A percentile compares a stretch with the other conserved stretches of the same genome.
Conservation (phyloP, 192 early-diverging fungal species). For the Mortierella alpina region DNA sequence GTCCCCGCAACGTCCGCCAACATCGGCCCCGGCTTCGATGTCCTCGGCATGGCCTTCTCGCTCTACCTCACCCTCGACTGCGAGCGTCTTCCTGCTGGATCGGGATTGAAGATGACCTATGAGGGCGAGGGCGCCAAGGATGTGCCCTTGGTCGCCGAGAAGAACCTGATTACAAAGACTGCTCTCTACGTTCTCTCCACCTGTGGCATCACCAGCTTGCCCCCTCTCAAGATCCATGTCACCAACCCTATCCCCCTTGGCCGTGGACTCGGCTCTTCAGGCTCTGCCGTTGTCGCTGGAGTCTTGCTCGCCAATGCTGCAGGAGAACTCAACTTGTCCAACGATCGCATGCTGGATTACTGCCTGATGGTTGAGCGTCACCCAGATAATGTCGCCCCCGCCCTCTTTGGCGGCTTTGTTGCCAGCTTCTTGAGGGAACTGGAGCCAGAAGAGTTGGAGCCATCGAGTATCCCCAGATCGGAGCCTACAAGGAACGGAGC, state of each 20-base stretch:
- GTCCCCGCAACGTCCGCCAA: constrained; percentile 98
- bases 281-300: constrained; percentile 95
- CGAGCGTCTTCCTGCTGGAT: constrained; percentile 30
- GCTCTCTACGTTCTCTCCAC: constrained; percentile 89
- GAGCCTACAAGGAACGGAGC: constrained; percentile 55
- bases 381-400: constrained; percentile 97
- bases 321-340: constrained; percentile 72
- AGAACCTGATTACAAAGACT: constrained; percentile 93
- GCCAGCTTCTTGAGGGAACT: constrained; percentile 82
- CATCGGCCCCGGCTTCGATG: constrained; percentile 98
- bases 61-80: constrained; percentile 83
- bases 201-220: constrained; percentile 73
- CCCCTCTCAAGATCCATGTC: constrained; percentile 75
- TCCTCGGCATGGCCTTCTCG: constrained; percentile 91
- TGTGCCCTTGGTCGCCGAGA: constrained; percentile 81
- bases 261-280: constrained; percentile 96
- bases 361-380: constrained; percentile 95
- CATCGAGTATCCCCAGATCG: constrained; percentile 59
- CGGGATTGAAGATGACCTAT: constrained; percentile 63
- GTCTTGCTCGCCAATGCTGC: constrained; percentile 84
- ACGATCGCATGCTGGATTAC: constrained; percentile 90
- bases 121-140: constrained; percentile 75
- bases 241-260: constrained; percentile 95
- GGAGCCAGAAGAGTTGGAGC: constrained; percentile 57
- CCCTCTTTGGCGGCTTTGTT: constrained; percentile 94